phyloP scores from a whole-genome alignment of 768 basidiomycete genomes.

The Agrocybe pediades region DNA sequence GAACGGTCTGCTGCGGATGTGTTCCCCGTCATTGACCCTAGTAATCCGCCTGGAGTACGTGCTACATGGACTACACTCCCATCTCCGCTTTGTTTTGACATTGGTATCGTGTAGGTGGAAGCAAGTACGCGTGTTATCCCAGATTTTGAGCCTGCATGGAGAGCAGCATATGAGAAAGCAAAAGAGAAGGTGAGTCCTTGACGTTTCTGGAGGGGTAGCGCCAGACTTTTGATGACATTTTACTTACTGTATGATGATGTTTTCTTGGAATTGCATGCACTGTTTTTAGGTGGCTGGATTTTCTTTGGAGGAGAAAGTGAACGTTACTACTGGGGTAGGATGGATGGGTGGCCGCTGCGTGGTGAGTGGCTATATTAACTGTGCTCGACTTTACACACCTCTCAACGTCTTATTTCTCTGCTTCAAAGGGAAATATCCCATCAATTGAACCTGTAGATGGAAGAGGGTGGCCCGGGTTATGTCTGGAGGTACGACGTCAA shows the following conservation, averaged over 20 bases:
- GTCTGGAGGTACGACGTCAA: slow-evolving; percentile 54
- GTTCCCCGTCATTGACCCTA: neutral
- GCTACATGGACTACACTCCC: neutral
- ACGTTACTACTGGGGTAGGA: slow-evolving; percentile 64
- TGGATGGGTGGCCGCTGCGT: slow-evolving; percentile 70
- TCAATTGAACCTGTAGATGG: slow-evolving; percentile 41
- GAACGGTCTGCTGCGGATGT: neutral
- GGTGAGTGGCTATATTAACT: slow-evolving; percentile 35
- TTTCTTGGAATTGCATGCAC: neutral
- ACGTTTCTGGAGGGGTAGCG: neutral
- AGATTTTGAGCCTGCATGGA: slow-evolving; percentile 59
- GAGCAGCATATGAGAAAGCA: slow-evolving; percentile 58
- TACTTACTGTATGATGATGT: neutral
- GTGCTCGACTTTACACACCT: neutral
- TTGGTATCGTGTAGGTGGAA: slow-evolving; percentile 15
- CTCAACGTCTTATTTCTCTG: neutral
- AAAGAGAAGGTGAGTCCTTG: slow-evolving; percentile 44
- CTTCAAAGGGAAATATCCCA: slow-evolving; percentile 57
- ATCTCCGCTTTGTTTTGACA: slow-evolving; percentile 7
- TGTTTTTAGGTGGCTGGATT: slow-evolving; percentile 22
- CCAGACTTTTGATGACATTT: neutral
- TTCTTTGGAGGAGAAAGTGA: slow-evolving; percentile 66
- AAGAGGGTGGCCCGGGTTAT: slow-evolving; percentile 66
- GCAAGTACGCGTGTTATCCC: slow-evolving; percentile 36
- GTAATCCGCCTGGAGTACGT: neutral